Conservation (phyloP, 108 stramenopile genomes). For the Fragilariopsis cylindrus region DNA sequence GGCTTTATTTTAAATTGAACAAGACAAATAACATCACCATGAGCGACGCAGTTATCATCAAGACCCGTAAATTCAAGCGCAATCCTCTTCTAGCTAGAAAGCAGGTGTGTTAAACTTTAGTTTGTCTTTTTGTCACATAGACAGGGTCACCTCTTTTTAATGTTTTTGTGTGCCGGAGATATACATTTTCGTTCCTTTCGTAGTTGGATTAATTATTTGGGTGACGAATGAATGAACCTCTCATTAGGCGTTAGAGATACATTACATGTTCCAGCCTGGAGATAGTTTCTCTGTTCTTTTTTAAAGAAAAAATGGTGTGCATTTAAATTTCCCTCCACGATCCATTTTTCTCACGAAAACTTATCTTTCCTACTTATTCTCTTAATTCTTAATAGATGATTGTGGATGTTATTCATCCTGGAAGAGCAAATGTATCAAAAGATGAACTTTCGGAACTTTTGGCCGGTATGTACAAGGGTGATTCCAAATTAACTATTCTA, state of each 20-base stretch:
- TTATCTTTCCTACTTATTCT: conserved; percentile 7
- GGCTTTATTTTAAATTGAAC: no score
- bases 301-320: no score
- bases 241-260: no score
- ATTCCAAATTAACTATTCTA: conserved; percentile 79
- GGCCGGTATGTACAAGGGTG: conserved; percentile 94
- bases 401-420: conserved; percentile 97
- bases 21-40: conserved; percentile 29
- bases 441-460: conserved; percentile 92
- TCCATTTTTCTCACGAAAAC: conserved; percentile 14
- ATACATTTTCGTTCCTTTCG: no score
- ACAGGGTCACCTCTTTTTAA: no score
- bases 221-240: not conserved
- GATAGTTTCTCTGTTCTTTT: no score
- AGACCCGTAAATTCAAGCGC: conserved; percentile 98
- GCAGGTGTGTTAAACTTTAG: conserved; percentile 78
- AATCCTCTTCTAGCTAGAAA: conserved; percentile 96
- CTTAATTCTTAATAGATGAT: conserved; percentile 70
- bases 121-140: not conserved
- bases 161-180: no score
- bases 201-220: not conserved
- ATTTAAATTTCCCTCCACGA: not conserved
- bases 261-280: no score
- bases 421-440: conserved; percentile 93
- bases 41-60: conserved; percentile 88